Percentiles rank a stretch among this genome's conserved stretches.
Conservation (phyloP, 169 alveolate genomes). For the Eimeria necatrix region DNA sequence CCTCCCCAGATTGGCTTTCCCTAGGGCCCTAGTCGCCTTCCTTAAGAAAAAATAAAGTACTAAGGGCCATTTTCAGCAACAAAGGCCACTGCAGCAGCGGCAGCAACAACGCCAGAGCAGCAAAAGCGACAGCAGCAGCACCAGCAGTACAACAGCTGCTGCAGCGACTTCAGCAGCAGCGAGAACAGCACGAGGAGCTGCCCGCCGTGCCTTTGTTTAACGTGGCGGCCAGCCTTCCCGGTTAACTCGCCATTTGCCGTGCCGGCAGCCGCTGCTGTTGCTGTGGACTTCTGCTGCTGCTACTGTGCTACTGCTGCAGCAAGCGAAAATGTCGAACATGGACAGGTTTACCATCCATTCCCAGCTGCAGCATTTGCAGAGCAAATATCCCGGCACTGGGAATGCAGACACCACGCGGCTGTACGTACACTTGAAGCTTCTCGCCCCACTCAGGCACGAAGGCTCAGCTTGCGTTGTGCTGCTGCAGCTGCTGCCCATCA, state of each 20-base stretch:
- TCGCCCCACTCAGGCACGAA: no score
- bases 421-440: constrained; percentile 84
- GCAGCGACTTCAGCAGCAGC: no score
- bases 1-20: no score
- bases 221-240: background rate
- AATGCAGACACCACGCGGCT: constrained; percentile 95
- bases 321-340: constrained; percentile 88
- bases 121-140: background rate
- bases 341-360: constrained; percentile 94
- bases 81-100: no score
- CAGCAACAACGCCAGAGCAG: background rate
- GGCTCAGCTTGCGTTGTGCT: background rate
- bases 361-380: constrained; percentile 96
- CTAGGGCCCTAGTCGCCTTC: no score
- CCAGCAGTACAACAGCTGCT: no score
- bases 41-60: no score
- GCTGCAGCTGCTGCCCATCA: background rate
- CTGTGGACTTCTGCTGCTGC: constrained; percentile 33
- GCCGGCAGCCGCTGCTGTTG: constrained; percentile 11
- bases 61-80: no score
- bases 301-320: constrained; percentile 45
- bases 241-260: background rate
- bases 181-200: background rate
- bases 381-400: constrained; percentile 98
- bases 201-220: background rate